Conservation (phyloP, 2,329 filamentous ascomycete species). For the Karstenula rhodostoma region DNA sequence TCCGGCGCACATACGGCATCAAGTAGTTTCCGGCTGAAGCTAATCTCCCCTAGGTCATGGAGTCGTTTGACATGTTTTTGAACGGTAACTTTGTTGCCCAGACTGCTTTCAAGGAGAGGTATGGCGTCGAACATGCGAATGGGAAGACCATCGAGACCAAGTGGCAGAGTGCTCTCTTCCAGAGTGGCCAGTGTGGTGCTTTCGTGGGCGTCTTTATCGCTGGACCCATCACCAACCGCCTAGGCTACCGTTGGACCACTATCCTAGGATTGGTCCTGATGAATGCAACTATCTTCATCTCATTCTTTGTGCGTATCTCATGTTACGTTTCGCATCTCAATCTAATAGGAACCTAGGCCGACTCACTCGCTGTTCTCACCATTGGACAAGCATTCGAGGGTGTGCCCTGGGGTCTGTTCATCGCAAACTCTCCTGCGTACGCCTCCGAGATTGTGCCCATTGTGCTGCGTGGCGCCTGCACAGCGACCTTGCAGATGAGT, state of each 20-base stretch:
- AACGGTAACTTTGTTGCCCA: constrained; percentile 32
- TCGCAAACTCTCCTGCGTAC: constrained; percentile 69
- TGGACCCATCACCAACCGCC: constrained; percentile 64
- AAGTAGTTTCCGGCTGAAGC: neutral
- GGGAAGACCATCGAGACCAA: constrained; percentile 56
- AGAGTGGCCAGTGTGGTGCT: constrained; percentile 64
- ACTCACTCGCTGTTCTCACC: constrained; percentile 57
- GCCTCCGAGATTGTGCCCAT: constrained; percentile 68
- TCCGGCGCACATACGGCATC: neutral
- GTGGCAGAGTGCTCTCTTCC: constrained; percentile 67
- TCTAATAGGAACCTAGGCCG: constrained; percentile 34
- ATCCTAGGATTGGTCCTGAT: constrained; percentile 61
- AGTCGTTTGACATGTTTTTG: constrained; percentile 11
- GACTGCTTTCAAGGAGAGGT: constrained; percentile 55
- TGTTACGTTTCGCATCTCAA: neutral
- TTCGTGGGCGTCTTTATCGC: constrained; percentile 67
- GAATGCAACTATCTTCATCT: constrained; percentile 67
- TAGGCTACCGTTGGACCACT: constrained; percentile 67
- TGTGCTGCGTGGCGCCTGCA: constrained; percentile 63
- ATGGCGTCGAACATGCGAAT: constrained; percentile 52
- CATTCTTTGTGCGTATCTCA: constrained; percentile 58
- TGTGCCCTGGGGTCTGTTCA: constrained; percentile 57
- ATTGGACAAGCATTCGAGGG: constrained; percentile 66
- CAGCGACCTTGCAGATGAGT: constrained; percentile 70
- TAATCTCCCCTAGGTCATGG: constrained; percentile 4